A percentile compares a stretch with the other conserved stretches of the same genome.
These are phyloP conservation scores for Sabuloglossum arenarium DNA, from an alignment of 495 filamentous ascomycete genomes.

Conservation along the genomic window DNA sequence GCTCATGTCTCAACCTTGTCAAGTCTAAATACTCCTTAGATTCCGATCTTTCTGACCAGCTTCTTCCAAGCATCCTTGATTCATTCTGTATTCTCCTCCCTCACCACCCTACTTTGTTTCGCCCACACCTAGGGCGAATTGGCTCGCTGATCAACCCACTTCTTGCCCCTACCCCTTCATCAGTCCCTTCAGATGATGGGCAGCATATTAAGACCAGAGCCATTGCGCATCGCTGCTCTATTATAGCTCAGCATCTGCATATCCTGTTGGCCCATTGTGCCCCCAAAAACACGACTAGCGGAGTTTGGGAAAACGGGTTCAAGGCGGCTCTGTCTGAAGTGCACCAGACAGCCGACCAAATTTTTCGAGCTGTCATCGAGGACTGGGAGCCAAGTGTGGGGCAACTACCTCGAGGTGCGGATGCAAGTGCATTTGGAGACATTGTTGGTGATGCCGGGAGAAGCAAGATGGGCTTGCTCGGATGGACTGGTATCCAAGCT, in stretches of 20 bases:
- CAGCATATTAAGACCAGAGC: constrained; percentile 20
- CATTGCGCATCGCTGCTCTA: background rate
- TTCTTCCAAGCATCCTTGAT: constrained; percentile 40
- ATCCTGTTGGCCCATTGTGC: constrained; percentile 53
- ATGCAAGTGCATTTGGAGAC: constrained; percentile 10
- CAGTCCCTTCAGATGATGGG: constrained; percentile 12
- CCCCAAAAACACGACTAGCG: constrained; percentile 45
- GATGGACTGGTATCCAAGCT: constrained; percentile 49
- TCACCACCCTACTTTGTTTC: constrained; percentile 57
- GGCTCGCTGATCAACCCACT: constrained; percentile 32
- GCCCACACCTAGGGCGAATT: constrained; percentile 49
- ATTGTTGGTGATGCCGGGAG: constrained; percentile 19
- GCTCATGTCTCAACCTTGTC: constrained; percentile 46
- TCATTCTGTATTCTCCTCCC: constrained; percentile 48
- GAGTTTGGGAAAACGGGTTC: constrained; percentile 52
- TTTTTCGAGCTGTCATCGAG: constrained; percentile 58
- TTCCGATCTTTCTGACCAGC: constrained; percentile 19
- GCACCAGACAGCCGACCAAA: constrained; percentile 46
- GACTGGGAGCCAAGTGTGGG: constrained; percentile 47
- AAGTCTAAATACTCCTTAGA: constrained; percentile 14
- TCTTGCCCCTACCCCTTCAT: constrained; percentile 32
- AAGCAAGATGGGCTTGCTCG: constrained; percentile 31
- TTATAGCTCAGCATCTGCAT: constrained; percentile 33
- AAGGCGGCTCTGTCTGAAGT: constrained; percentile 32
- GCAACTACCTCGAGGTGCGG: constrained; percentile 7